These are phyloP conservation scores for Porogramme epimiltina DNA, from an alignment of 1,284 basidiomycete species.

Conservation along the genomic window DNA sequence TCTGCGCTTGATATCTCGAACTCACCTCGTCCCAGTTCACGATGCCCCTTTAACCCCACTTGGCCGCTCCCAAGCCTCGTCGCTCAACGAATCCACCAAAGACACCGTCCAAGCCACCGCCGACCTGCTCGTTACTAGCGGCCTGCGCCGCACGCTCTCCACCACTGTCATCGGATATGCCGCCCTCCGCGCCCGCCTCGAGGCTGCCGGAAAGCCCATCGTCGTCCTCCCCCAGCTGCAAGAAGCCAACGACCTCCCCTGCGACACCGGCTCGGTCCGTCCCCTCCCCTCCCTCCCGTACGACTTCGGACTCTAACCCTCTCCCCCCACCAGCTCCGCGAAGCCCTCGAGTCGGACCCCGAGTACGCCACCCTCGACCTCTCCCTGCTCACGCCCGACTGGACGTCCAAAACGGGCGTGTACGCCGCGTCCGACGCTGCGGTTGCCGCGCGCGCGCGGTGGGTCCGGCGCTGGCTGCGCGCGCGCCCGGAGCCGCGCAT, in stretches of 20 bases:
- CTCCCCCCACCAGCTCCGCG: conserved; percentile 23
- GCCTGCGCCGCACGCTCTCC: conserved; percentile 34
- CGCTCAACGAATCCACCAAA: conserved; percentile 30
- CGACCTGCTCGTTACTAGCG: conserved; percentile 35
- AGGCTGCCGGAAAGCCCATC: conserved; percentile 31
- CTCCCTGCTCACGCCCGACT: conserved; percentile 32
- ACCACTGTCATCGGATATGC: conserved; percentile 34
- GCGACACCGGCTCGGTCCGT: conserved; percentile 34
- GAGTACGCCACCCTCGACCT: conserved; percentile 36
- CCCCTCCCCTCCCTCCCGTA: background rate
- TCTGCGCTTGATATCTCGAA: background rate
- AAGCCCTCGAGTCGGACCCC: conserved; percentile 32
- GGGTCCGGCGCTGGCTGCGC: conserved; percentile 35
- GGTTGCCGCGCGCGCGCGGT: conserved; percentile 32
- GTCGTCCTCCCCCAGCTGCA: conserved; percentile 35
- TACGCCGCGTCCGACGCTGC: conserved; percentile 28
- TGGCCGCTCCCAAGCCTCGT: conserved; percentile 34
- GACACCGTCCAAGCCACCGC: conserved; percentile 34
- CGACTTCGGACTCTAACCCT: too few species aligned
- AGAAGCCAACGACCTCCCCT: conserved; percentile 32
- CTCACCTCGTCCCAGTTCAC: conserved; percentile 19
- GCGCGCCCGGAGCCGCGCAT: conserved; percentile 33
- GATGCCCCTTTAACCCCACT: conserved; percentile 31
- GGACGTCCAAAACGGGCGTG: conserved; percentile 34
- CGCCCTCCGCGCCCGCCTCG: conserved; percentile 28